Evolutionary conservation across 1,139 yeast genomes (phyloP).

Genomic region (Geotrichum aggregatum): DNA sequence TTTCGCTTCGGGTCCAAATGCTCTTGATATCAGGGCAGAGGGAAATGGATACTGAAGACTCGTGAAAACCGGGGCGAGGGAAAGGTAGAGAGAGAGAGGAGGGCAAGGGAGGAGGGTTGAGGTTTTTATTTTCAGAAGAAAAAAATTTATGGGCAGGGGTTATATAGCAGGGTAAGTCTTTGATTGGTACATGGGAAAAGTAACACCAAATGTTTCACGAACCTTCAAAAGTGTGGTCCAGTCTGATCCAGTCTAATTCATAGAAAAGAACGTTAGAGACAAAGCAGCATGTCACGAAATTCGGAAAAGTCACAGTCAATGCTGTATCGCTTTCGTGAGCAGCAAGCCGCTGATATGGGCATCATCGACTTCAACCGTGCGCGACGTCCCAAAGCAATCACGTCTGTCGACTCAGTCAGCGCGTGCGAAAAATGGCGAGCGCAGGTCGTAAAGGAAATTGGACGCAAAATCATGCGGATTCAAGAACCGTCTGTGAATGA

Average conservation of each 20-base stretch:
- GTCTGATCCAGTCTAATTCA: too few relatives aligned
- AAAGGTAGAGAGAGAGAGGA: conserved; percentile 9
- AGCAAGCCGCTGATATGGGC: conserved; percentile 57
- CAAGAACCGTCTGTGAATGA: conserved; percentile 61
- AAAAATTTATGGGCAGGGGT: conserved; percentile 9
- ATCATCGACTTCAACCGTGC: conserved; percentile 48
- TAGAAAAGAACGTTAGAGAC: too few relatives aligned
- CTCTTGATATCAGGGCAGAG: conserved; percentile 18
- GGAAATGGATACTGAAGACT: conserved; percentile 7
- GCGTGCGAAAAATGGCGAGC: conserved; percentile 77
- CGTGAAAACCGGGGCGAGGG: conserved; percentile 16
- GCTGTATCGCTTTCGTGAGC: conserved; percentile 60
- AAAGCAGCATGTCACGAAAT: conserved; percentile 82
- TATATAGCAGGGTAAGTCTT: conserved; percentile 13
- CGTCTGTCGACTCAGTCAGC: conserved; percentile 50
- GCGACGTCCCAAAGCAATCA: conserved; percentile 57
- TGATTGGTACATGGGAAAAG: background rate
- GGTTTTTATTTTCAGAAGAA: conserved; percentile 6
- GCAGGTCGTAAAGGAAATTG: conserved; percentile 62
- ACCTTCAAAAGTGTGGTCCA: too few relatives aligned
- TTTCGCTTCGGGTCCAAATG: conserved; percentile 6
- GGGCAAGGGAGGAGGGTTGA: conserved; percentile 21
- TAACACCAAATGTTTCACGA: background rate
- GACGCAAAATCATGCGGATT: conserved; percentile 56
- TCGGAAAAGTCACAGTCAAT: conserved; percentile 72